Evolutionary conservation across 768 basidiomycete genomes (phyloP).

Genomic region (Leccinum rimulosum): DNA sequence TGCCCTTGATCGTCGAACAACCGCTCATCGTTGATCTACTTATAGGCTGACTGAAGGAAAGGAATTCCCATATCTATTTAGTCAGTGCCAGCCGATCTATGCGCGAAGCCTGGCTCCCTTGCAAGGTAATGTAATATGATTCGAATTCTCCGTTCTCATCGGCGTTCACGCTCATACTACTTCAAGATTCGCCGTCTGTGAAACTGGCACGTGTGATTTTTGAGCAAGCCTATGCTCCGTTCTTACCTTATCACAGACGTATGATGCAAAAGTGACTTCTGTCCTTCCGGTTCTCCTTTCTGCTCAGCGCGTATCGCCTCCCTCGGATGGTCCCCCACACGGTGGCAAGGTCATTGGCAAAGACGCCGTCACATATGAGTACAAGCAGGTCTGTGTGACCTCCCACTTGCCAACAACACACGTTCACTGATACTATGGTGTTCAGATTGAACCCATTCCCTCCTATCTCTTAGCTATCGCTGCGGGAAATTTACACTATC

Average conservation of each 20-base stretch:
- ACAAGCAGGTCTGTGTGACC: slow-evolving; percentile 61
- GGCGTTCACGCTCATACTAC: background rate
- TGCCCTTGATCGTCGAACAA: background rate
- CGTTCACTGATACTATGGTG: background rate
- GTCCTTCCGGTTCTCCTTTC: slow-evolving; percentile 86
- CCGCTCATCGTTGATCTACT: background rate
- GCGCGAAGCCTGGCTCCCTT: slow-evolving; percentile 76
- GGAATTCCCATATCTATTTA: slow-evolving; percentile 82
- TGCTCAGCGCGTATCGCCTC: slow-evolving; percentile 76
- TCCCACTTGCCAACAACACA: background rate
- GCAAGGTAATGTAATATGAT: slow-evolving; percentile 49
- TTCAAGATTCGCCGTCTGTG: slow-evolving; percentile 76
- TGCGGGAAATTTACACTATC: slow-evolving; percentile 76
- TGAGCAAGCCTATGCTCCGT: background rate
- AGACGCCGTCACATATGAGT: slow-evolving; percentile 71
- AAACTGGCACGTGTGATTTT: slow-evolving; percentile 62
- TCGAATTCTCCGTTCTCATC: background rate
- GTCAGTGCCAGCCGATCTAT: slow-evolving; percentile 92
- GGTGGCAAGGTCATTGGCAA: slow-evolving; percentile 72
- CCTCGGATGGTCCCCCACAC: slow-evolving; percentile 65
- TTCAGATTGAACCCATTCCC: slow-evolving; percentile 81
- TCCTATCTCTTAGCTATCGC: slow-evolving; percentile 94
- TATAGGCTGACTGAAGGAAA: slow-evolving; percentile 83
- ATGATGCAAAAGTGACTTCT: slow-evolving; percentile 73
- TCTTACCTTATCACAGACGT: slow-evolving; percentile 50